Evolutionary conservation across 2,329 filamentous ascomycete species (phyloP), one percentile per base, ranked within the genome.

Genomic region (Colletotrichum caudatum): DNA sequence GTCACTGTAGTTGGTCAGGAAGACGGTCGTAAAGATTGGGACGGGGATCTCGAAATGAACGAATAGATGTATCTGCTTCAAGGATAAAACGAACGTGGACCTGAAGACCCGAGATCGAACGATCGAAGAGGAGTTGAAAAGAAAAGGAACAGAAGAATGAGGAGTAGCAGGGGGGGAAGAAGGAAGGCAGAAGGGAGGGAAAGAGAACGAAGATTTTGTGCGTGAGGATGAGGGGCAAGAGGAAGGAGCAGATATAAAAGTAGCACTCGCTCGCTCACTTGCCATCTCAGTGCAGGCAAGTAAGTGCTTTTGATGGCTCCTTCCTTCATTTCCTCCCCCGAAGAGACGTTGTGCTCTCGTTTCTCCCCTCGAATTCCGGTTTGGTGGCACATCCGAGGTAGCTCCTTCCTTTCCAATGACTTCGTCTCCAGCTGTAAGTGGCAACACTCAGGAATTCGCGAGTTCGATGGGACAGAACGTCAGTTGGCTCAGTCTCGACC

Each of bases 161-260:
- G 33, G 14, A 44, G 16, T 26, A 35, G 7, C 44, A 37, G 29
- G 33, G 44, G 35, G 18, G 9, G 23, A 11, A 35, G 35, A 29
- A 56, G 58, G 44, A 53, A 29, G 26, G 23, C 9, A n/a, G 2
- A 20, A 18, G 16, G 53, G 29, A n/a, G 44, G n/a, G 33, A 66
- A 33, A 16, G 44, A 56, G 18, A 33, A 16, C n/a, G 39, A 51
- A 23, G n/a, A 71, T 33, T 18, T 37, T 50, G 29, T n/a, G 66
- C 18, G 2, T 5, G 6, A 23, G 18, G 18, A 37, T 48, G 11
- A 9, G 26, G 35, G 12, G 44, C 8, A 63, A 41, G 54, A 44
- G 56, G 50, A 29, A 53, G 41, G 33, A 53, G 44, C 56, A 66
- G 56, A 71, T 71, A 71, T 71, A 66, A n/a, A 39, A 68, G 37